phyloP scores from a whole-genome alignment of 176 grass and related monocot genomes.

The Lolium rigidum region DNA sequence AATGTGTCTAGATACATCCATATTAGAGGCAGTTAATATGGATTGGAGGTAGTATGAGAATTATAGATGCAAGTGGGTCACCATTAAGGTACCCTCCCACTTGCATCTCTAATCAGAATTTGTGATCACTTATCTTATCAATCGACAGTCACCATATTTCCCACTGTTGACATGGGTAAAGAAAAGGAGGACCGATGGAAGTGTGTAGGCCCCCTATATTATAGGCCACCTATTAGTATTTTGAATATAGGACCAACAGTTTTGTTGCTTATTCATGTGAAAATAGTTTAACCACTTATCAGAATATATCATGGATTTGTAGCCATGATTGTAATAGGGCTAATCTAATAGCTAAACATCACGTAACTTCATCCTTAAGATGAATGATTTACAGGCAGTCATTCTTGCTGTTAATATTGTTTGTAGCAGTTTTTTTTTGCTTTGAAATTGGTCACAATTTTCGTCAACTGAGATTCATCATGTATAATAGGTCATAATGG shows the following conservation, averaged over 20 bases:
- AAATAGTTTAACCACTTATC: not conserved
- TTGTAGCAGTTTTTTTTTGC: not conserved
- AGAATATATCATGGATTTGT: conserved; percentile 22
- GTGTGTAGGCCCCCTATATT: conserved; percentile 1
- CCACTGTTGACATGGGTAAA: not conserved
- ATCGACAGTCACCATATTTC: not conserved
- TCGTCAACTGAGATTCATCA: not conserved
- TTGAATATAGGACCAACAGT: not conserved
- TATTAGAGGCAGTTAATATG: too few species aligned
- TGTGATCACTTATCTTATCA: not conserved
- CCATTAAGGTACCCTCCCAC: too few species aligned
- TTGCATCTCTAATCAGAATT: not conserved
- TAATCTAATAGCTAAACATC: not conserved
- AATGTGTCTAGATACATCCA: too few species aligned
- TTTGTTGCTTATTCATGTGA: not conserved
- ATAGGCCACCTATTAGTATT: not conserved
- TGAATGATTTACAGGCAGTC: not conserved
- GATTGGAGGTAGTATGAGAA: too few species aligned
- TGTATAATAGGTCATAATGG: conserved; percentile 76
- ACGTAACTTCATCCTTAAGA: not conserved
- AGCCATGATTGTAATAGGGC: conserved; percentile 20
- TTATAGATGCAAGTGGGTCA: too few species aligned
- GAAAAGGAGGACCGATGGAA: not conserved
- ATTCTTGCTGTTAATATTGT: conserved; percentile 17
- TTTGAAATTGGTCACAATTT: not conserved